phyloP scores from a whole-genome alignment of 768 basidiomycete species.

The Nevesoporus exiguus region DNA sequence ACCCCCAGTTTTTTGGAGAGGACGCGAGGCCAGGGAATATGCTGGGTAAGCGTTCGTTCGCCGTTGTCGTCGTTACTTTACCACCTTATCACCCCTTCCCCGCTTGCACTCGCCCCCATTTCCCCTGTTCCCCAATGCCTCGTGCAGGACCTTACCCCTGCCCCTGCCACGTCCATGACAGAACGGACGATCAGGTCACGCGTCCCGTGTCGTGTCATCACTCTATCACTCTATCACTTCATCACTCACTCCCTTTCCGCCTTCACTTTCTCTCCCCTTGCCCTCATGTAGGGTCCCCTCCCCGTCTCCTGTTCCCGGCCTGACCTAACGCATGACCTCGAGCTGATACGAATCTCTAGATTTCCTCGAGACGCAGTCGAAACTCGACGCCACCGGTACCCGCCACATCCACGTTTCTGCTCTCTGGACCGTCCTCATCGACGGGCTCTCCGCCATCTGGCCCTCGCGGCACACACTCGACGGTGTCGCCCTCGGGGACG shows the following conservation, averaged over 20 bases:
- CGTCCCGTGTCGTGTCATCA: background rate
- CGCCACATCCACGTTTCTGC: constrained; percentile 64
- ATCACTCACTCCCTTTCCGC: background rate
- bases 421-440: constrained; percentile 80
- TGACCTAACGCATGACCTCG: too few relatives aligned
- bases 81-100: background rate
- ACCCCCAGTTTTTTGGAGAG: constrained; percentile 66
- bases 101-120: background rate
- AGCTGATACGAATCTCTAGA: constrained; percentile 38
- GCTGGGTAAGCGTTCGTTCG: constrained; percentile 46
- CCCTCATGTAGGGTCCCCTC: too few relatives aligned
- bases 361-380: constrained; percentile 61
- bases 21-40: constrained; percentile 80
- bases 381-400: constrained; percentile 32
- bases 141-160: background rate
- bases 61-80: background rate
- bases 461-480: constrained; percentile 68
- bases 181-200: background rate
- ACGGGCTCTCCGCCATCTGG: constrained; percentile 87
- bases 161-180: background rate
- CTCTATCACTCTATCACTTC: background rate
- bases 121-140: background rate
- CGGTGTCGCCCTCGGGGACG: constrained; percentile 80
- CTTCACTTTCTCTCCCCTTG: background rate
- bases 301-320: too few relatives aligned